Evolutionary conservation across 805 yeast genomes (phyloP).

Genomic region (Tanozyma kutaoensis): DNA sequence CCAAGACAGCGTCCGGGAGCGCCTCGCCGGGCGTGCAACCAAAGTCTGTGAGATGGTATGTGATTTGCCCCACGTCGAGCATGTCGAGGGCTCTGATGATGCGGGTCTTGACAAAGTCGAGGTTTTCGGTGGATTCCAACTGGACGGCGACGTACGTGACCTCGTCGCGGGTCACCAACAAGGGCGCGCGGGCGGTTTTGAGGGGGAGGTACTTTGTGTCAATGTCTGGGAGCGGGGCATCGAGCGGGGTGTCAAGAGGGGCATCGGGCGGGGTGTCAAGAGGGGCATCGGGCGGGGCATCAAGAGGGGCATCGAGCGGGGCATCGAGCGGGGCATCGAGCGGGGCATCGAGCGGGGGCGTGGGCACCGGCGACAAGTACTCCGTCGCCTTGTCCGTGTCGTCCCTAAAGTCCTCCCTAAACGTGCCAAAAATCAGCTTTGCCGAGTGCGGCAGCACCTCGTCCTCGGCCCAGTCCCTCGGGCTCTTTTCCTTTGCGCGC

Average conservation of each 20-base stretch:
- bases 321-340: no score
- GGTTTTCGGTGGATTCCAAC: conserved; percentile 6
- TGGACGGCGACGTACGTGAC: conserved; percentile 30
- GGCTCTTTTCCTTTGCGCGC: conserved; percentile 12
- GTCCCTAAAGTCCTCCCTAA: no score
- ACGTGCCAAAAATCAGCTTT: no score
- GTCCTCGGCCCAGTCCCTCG: no score
- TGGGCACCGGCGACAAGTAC: no score
- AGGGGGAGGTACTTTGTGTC: conserved; percentile 5
- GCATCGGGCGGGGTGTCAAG: no score
- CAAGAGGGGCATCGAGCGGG: no score
- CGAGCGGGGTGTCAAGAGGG: no score
- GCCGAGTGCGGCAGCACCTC: no score
- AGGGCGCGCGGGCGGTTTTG: conserved; percentile 6
- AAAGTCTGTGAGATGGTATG: conserved; percentile 58
- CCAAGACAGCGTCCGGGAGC: conserved; percentile 35
- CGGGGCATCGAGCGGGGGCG: no score
- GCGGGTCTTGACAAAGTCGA: conserved; percentile 20
- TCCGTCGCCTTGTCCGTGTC: no score
- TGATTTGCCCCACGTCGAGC: conserved; percentile 15
- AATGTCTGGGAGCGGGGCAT: conserved; percentile 1
- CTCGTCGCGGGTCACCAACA: conserved; percentile 59
- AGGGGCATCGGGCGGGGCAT: no score
- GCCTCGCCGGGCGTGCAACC: conserved; percentile 45
- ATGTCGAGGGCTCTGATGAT: conserved; percentile 24